Percentiles rank a stretch among this genome's conserved stretches.
Evolutionary conservation across 148 eudicot species (phyloP).

Genomic region (Fallopia convolvulus): DNA sequence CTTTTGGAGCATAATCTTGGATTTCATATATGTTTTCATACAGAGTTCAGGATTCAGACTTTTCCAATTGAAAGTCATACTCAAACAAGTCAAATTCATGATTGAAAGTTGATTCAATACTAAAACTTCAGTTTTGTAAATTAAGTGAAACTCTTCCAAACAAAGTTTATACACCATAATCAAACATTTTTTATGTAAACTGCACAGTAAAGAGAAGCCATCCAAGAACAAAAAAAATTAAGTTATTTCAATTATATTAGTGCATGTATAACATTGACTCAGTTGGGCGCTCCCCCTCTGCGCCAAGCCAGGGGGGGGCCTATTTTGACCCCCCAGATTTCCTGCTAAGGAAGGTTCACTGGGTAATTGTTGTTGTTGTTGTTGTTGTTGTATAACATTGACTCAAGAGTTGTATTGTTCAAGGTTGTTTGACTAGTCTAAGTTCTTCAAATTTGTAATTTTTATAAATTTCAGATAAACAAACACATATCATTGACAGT

Average conservation of each 20-base stretch:
- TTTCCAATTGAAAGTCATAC: not conserved
- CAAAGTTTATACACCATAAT: not conserved
- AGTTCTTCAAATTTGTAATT: not conserved
- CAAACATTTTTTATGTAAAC: not conserved
- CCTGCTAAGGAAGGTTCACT: too few species aligned
- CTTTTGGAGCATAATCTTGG: slow-evolving; percentile 2
- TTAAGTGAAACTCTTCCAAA: not conserved
- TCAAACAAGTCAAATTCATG: not conserved
- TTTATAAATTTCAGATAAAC: not conserved
- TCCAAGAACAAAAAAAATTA: not conserved
- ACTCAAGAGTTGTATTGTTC: not conserved
- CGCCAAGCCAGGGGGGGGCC: too few species aligned
- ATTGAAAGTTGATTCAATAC: not conserved
- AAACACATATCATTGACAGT: not conserved
- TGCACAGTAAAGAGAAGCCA: not conserved
- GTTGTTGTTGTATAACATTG: too few species aligned
- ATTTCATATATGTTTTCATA: not conserved
- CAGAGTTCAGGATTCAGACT: not conserved
- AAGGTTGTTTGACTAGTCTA: not conserved
- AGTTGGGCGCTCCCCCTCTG: too few species aligned
- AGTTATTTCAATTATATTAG: not conserved
- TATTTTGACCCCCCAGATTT: too few species aligned
- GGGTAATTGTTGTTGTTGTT: too few species aligned
- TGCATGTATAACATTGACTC: too few species aligned
- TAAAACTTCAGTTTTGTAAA: not conserved